phyloP scores from a whole-genome alignment of 78 protist genomes.

The Neovahlkampfia damariscottae region DNA sequence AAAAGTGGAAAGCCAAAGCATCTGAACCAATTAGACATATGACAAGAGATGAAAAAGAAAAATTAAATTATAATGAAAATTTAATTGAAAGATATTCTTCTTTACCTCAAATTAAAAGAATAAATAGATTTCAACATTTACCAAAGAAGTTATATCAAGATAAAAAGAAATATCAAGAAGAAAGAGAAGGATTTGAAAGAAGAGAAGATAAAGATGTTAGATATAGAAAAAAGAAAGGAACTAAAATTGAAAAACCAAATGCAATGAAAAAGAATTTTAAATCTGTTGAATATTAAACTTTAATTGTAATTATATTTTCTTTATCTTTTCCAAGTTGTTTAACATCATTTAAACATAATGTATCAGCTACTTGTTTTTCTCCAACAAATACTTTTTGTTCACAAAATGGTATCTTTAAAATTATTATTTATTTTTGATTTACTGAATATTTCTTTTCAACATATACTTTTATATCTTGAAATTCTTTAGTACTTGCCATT shows the following conservation, averaged over 20 bases:
- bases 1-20: conserved; percentile 80
- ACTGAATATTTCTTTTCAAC: no score
- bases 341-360: no score
- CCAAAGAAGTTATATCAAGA: neutral
- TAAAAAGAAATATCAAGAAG: neutral
- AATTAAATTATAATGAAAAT: neutral
- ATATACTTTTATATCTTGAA: no score
- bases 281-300: neutral
- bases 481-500: no score
- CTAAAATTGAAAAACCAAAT: neutral
- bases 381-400: no score
- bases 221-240: neutral
- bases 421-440: no score
- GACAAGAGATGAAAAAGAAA: neutral
- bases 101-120: neutral
- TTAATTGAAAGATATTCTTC: neutral
- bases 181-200: neutral
- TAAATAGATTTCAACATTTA: neutral
- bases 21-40: conserved; percentile 18
- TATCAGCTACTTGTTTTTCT: no score
- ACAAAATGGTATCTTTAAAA: no score
- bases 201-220: neutral
- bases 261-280: neutral
- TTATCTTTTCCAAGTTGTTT: no score
- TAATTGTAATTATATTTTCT: no score